These are phyloP conservation scores for Aechmea fasciata DNA, from an alignment of 176 grass and related monocot species.

Conservation along the genomic window DNA sequence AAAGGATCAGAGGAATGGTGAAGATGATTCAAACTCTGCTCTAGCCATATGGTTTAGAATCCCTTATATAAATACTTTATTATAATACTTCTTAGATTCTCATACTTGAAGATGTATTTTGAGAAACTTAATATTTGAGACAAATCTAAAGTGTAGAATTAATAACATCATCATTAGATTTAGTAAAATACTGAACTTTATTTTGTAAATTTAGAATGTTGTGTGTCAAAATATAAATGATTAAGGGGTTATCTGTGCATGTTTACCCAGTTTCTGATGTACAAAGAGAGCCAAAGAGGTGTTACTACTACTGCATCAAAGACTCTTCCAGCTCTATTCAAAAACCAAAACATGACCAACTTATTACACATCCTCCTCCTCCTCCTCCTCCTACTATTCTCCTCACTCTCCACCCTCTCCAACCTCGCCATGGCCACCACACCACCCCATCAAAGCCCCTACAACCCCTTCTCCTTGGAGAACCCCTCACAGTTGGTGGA, in stretches of 20 bases:
- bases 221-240: too few relatives aligned
- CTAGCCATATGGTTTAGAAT: not conserved
- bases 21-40: not conserved
- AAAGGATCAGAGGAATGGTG: not conserved
- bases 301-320: not conserved
- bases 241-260: too few relatives aligned
- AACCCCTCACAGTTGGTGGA: not conserved
- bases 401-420: not conserved
- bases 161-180: too few relatives aligned
- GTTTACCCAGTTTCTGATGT: not conserved
- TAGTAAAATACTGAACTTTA: too few relatives aligned
- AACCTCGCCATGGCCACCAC: not conserved
- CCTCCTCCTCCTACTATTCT: not conserved
- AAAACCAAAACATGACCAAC: not conserved
- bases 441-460: not conserved
- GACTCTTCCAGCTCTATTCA: not conserved
- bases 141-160: too few relatives aligned
- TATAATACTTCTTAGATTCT: too few relatives aligned
- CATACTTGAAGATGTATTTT: too few relatives aligned
- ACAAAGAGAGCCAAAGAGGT: not conserved
- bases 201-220: too few relatives aligned
- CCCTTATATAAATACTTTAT: too few relatives aligned
- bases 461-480: not conserved
- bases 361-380: too few relatives aligned
- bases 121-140: too few relatives aligned